These are phyloP conservation scores for Verticillium albo-atrum DNA, from an alignment of 2,329 filamentous ascomycete genomes.

Conservation along the genomic window DNA sequence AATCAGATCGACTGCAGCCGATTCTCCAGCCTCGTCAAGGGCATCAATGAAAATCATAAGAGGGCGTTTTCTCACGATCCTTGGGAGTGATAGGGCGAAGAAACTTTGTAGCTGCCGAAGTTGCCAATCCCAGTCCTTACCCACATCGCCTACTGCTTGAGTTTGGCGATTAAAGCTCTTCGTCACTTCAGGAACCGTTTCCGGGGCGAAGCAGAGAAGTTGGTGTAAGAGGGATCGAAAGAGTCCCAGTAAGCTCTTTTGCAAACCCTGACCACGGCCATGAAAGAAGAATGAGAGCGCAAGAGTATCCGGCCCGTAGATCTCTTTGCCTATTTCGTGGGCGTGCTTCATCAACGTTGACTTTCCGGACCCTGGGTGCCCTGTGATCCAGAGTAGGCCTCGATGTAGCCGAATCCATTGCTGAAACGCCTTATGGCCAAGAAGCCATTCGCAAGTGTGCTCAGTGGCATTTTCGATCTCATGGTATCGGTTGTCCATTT, in stretches of 20 bases:
- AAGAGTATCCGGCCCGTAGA: conserved; percentile 4
- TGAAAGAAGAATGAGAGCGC: conserved; percentile 32
- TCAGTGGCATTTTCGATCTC: conserved; percentile 15
- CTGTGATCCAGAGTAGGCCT: conserved; percentile 31
- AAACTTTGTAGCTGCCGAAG: conserved; percentile 11
- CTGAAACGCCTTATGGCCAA: conserved; percentile 15
- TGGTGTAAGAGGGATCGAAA: conserved; percentile 29
- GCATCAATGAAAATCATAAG: conserved; percentile 28
- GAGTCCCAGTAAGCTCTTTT: conserved; percentile 26
- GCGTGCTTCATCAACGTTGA: conserved; percentile 30
- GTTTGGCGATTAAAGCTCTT: conserved; percentile 7
- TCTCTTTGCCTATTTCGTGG: conserved; percentile 16
- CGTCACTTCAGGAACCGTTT: conserved; percentile 14
- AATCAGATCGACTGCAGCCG: conserved; percentile 13
- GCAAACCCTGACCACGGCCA: conserved; percentile 21
- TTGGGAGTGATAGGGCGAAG: conserved; percentile 7
- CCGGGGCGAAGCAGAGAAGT: conserved; percentile 18
- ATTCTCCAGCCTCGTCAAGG: conserved; percentile 25
- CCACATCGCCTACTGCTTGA: conserved; percentile 6
- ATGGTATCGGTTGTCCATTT: conserved; percentile 19
- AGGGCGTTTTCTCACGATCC: conserved; percentile 10
- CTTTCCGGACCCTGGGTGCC: conserved; percentile 35
- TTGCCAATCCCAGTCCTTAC: conserved; percentile 21
- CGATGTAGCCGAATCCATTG: conserved; percentile 13
- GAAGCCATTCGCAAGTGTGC: conserved; percentile 28